Evolutionary conservation across 1,284 basidiomycete species (phyloP).

Genomic region (Apiotrichum sp.): DNA sequence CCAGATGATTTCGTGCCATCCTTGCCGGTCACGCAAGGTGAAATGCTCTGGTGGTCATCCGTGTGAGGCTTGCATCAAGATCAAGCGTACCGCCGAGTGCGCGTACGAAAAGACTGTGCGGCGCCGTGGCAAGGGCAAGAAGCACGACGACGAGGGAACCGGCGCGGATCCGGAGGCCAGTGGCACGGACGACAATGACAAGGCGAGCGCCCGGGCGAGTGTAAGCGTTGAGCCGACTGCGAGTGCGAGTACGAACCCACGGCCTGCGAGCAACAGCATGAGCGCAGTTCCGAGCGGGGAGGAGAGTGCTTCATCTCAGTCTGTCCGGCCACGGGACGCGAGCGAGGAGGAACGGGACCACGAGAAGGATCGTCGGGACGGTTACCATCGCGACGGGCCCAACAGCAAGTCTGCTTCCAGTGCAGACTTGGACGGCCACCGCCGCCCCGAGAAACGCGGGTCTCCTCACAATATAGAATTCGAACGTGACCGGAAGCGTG

Average conservation of each 20-base stretch:
- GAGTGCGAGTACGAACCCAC: too few species aligned
- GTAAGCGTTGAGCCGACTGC: not conserved
- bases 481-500: not conserved
- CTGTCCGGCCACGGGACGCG: not conserved
- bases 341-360: not conserved
- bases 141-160: not conserved
- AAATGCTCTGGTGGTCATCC: conserved; percentile 36
- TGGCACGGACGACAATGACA: not conserved
- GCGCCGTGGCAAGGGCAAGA: conserved; percentile 33
- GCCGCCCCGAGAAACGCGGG: not conserved
- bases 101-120: conserved; percentile 30
- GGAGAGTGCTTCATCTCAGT: not conserved
- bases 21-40: conserved; percentile 35
- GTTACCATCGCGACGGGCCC: not conserved
- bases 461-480: not conserved
- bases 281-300: not conserved
- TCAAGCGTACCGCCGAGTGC: conserved; percentile 28
- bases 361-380: too few species aligned
- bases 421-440: not conserved
- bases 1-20: conserved; percentile 36
- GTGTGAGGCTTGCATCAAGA: conserved; percentile 30
- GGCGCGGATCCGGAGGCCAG: not conserved
- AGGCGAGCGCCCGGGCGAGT: not conserved
- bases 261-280: not conserved
- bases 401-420: not conserved